phyloP scores from a whole-genome alignment of 1,139 yeast genomes.

The Nakaseomyces bracarensis region DNA sequence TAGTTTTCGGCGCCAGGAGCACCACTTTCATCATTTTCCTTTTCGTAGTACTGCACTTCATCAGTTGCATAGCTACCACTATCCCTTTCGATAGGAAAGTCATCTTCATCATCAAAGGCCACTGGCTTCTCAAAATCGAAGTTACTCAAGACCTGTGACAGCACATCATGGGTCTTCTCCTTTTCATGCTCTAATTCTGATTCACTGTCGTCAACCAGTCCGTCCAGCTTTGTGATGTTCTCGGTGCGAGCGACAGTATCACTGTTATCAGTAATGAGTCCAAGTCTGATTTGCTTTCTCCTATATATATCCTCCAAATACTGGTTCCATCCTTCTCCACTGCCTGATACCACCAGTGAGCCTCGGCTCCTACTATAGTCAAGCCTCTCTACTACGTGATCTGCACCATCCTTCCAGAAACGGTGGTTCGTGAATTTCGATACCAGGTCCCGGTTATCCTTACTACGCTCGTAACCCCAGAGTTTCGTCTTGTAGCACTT shows the following conservation, averaged over 20 bases:
- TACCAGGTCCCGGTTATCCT: conserved; percentile 52
- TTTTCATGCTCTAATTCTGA: conserved; percentile 27
- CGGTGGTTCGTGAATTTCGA: conserved; percentile 45
- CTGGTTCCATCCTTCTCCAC: conserved; percentile 1
- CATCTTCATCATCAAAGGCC: conserved; percentile 40
- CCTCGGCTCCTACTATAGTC: conserved; percentile 16
- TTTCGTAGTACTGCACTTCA: too few species aligned
- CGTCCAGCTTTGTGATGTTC: conserved; percentile 9
- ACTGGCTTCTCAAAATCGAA: conserved; percentile 59
- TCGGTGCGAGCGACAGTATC: neutral
- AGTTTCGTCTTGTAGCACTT: conserved; percentile 64
- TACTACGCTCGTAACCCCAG: conserved; percentile 82
- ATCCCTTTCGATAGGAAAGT: too few species aligned
- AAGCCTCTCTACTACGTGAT: conserved; percentile 63
- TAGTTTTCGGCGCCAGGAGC: too few species aligned
- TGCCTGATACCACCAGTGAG: neutral
- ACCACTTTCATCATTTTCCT: too few species aligned
- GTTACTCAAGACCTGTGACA: conserved; percentile 44
- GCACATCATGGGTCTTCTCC: conserved; percentile 39
- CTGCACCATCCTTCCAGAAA: conserved; percentile 73
- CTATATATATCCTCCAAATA: neutral
- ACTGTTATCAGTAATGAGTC: conserved; percentile 10
- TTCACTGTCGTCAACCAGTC: conserved; percentile 26
- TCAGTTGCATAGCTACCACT: too few species aligned
- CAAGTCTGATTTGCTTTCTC: conserved; percentile 12